Evolutionary conservation across 495 filamentous ascomycete genomes (phyloP).

Genomic region (Xylaria venustula): DNA sequence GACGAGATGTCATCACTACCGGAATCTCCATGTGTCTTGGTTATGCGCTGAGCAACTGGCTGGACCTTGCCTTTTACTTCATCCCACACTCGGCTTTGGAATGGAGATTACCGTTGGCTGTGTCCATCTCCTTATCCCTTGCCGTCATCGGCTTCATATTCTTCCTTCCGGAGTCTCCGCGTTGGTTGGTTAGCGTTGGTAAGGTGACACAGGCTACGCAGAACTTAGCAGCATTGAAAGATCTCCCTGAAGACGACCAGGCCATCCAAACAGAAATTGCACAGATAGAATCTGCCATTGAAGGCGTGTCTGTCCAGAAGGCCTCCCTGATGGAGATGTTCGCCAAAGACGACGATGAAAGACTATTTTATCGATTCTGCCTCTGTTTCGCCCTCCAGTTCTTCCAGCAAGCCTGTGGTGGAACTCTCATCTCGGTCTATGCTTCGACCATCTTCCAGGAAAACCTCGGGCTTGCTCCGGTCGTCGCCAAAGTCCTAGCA

Average conservation of each 20-base stretch:
- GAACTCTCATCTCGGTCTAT: constrained; percentile 62
- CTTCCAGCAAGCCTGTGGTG: constrained; percentile 52
- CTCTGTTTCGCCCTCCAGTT: constrained; percentile 42
- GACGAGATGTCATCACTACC: constrained; percentile 46
- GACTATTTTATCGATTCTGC: constrained; percentile 27
- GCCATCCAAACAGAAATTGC: constrained; percentile 31
- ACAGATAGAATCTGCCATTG: constrained; percentile 37
- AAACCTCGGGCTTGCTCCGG: constrained; percentile 48
- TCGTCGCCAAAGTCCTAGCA: constrained; percentile 37
- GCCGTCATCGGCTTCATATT: constrained; percentile 31
- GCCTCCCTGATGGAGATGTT: constrained; percentile 21
- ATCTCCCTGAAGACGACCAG: constrained; percentile 21
- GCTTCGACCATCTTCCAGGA: constrained; percentile 59
- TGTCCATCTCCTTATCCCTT: constrained; percentile 23
- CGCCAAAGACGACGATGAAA: constrained; percentile 23
- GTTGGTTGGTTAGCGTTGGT: constrained; percentile 48
- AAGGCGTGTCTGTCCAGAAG: constrained; percentile 21
- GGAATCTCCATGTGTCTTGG: constrained; percentile 51
- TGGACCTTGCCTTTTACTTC: constrained; percentile 41
- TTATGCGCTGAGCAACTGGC: constrained; percentile 39
- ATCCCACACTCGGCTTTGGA: constrained; percentile 14
- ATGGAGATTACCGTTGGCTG: constrained; percentile 27
- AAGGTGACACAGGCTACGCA: constrained; percentile 41
- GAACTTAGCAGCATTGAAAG: constrained; percentile 34
- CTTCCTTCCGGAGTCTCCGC: constrained; percentile 45